Evolutionary conservation across 1,139 yeast species (phyloP), one percentile per base, ranked within the genome.

Genomic region (Geotrichum phurueaensis): DNA sequence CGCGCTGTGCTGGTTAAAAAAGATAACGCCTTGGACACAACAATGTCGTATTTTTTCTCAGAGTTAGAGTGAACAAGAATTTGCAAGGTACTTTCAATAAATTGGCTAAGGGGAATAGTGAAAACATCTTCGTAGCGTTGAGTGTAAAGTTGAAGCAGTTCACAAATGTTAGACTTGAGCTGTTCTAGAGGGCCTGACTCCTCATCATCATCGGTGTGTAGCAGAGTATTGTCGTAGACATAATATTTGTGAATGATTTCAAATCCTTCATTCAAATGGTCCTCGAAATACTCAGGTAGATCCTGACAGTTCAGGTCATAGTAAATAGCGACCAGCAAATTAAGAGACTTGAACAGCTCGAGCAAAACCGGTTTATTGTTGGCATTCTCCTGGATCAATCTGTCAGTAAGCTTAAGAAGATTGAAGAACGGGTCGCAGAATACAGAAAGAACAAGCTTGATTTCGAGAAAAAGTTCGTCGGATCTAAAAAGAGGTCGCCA

Each of bases 281-380:
- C 99, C 75, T 95, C 99, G 71, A 95, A 95, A 72, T 92, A 94
- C 73, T 92, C 99, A 1, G 99, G 99, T 60, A 95, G 86, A 75
- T 95, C 99, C 75, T 95, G 99, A 75, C 97, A 92, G 73, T 94
- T 95, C 69, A 95, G 84, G 73, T 95, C 99, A 70, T 85, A 90
- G 73, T 89, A 95, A 53, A 95, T 83, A 71, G 92, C 94, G 50
- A 87, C 77, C 63, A 92, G 78, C 39, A 91, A 75, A 57, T 87
- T 77, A 68, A 92, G 75, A 63, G 89, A 89, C 54, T 89, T 95
- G 66, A 91, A 82, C 59, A 87, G 80, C 54, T 71, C 73, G 63
- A 85, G 75, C 56, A 83, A 77, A 0, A 82, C 82, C 55, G 77
- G 78, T 65, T 80, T 78, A 55, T 74, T 70, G 5, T 67, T 65